Conservation (phyloP, 805 yeast species). For the Myxozyma melibiosi region DNA sequence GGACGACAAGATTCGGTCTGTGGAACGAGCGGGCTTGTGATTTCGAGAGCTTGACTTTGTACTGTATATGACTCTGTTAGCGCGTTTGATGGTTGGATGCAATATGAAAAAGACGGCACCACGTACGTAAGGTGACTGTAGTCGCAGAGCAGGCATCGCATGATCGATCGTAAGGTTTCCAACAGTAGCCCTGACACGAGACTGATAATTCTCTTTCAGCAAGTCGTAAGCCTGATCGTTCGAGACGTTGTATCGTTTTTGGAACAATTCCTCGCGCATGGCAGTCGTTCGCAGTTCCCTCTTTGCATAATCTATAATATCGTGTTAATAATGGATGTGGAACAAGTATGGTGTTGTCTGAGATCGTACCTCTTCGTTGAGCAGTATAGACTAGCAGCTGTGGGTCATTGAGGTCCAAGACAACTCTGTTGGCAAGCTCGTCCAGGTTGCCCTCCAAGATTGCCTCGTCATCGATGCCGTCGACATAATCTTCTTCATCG, state of each 20-base stretch:
- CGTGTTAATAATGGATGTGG: too few relatives aligned
- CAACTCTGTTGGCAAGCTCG: slow-evolving; percentile 38
- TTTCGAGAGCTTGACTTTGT: slow-evolving; percentile 72
- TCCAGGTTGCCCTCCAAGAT: slow-evolving; percentile 67
- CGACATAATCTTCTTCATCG: slow-evolving; percentile 40
- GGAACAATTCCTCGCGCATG: slow-evolving; percentile 51
- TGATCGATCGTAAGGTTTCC: slow-evolving; percentile 92
- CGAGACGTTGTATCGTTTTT: slow-evolving; percentile 74
- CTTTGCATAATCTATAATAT: slow-evolving; percentile 3
- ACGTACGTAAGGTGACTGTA: slow-evolving; percentile 75
- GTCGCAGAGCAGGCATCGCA: slow-evolving; percentile 78
- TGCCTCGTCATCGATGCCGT: slow-evolving; percentile 55
- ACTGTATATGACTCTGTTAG: slow-evolving; percentile 45
- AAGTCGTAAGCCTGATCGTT: slow-evolving; percentile 86
- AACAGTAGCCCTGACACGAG: slow-evolving; percentile 88
- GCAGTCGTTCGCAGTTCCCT: slow-evolving; percentile 45
- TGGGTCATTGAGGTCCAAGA: slow-evolving; percentile 86
- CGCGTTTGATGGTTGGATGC: background rate
- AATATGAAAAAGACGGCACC: background rate
- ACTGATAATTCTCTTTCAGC: slow-evolving; percentile 81
- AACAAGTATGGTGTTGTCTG: too few relatives aligned
- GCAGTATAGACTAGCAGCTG: slow-evolving; percentile 69
- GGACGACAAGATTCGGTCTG: slow-evolving; percentile 69
- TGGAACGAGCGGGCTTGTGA: slow-evolving; percentile 77
- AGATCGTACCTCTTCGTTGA: slow-evolving; percentile 21